Evolutionary conservation across 2,329 filamentous ascomycete genomes (phyloP).

Genomic region (Colletotrichum limetticola): DNA sequence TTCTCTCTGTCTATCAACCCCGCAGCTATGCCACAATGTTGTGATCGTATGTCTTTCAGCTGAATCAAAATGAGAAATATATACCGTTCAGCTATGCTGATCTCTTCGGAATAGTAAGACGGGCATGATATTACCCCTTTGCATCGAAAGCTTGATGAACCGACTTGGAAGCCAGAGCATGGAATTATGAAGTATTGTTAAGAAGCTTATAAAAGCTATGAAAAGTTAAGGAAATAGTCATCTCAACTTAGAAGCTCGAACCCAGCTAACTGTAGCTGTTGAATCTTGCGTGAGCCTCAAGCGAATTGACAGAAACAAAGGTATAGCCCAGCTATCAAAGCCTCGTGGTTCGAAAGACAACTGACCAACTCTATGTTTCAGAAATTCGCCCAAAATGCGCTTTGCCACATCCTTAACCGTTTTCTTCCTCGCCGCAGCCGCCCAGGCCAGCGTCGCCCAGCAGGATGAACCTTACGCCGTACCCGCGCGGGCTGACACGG

Average conservation of each 20-base stretch:
- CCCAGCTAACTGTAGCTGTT: neutral
- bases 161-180: neutral
- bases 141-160: neutral
- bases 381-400: constrained; percentile 24
- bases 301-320: neutral
- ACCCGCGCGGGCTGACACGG: constrained; percentile 10
- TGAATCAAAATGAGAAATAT: neutral
- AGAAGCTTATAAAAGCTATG: neutral
- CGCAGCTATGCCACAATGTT: neutral
- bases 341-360: neutral
- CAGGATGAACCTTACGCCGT: constrained; percentile 9
- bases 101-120: neutral
- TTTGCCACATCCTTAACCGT: constrained; percentile 12
- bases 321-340: neutral
- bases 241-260: neutral
- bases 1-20: neutral
- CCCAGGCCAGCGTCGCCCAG: constrained; percentile 10
- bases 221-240: neutral
- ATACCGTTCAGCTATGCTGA: neutral
- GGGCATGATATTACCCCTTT: neutral
- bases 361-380: neutral
- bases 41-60: neutral
- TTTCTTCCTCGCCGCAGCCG: constrained; percentile 13
- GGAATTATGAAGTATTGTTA: neutral
- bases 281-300: neutral